Conservation (phyloP, 257 asterid species). For the Solanum commersonii region DNA sequence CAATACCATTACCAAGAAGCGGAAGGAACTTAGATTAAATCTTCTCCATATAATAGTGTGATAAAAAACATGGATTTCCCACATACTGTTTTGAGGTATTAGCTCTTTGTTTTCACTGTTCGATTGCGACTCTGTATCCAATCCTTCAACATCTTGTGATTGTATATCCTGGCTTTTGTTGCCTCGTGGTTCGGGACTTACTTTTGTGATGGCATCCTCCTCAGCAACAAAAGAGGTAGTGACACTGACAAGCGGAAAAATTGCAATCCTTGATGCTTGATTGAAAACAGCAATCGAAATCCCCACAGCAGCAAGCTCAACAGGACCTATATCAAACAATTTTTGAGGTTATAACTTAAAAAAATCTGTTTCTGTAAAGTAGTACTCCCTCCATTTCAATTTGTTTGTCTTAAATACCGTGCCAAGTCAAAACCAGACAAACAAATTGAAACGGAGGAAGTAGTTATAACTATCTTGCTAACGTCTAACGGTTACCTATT, state of each 20-base stretch:
- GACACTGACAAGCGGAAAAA: constrained; percentile 60
- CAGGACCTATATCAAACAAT: constrained; percentile 26
- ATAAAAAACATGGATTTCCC: not conserved
- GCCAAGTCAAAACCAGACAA: not conserved
- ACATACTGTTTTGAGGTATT: constrained; percentile 36
- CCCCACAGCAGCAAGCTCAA: constrained; percentile 68
- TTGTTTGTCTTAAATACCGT: not conserved
- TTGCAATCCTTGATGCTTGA: constrained; percentile 56
- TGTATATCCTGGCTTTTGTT: not conserved
- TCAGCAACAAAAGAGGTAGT: constrained; percentile 69
- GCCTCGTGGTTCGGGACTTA: constrained; percentile 4
- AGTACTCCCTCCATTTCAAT: not conserved
- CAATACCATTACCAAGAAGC: not conserved
- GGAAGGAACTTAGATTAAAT: not conserved
- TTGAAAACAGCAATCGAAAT: constrained; percentile 67
- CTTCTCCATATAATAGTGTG: not conserved
- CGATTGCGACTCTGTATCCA: constrained; percentile 9
- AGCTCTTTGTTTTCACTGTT: constrained; percentile 36
- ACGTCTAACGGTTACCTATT: constrained; percentile 32
- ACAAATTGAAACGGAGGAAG: not conserved
- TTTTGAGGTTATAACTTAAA: not conserved
- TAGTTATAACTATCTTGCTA: not conserved
- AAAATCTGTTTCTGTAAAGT: not conserved
- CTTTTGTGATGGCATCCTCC: constrained; percentile 34
- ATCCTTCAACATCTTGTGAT: constrained; percentile 10